phyloP scores from a whole-genome alignment of 2,329 filamentous ascomycete species.

The Talaromyces albobiverticillius region DNA sequence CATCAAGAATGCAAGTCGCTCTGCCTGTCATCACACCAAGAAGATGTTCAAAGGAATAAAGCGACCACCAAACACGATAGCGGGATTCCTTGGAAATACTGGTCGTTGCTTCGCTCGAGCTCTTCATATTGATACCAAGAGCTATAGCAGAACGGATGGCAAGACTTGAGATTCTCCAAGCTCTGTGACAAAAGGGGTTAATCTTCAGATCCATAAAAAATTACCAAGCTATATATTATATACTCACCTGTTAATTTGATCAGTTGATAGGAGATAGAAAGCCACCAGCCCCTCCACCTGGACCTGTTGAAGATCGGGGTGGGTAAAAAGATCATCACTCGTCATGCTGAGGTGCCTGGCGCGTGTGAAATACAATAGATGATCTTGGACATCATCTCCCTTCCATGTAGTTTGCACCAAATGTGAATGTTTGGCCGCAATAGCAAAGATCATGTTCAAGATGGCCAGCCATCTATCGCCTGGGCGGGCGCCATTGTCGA shows the following conservation, averaged over 20 bases:
- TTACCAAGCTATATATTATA: too few relatives aligned
- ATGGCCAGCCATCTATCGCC: constrained; percentile 45
- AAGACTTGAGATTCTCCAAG: constrained; percentile 42
- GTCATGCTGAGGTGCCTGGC: constrained; percentile 44
- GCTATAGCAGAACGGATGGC: constrained; percentile 43
- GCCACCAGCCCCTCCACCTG: constrained; percentile 43
- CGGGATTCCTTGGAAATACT: constrained; percentile 43
- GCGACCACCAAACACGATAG: constrained; percentile 47
- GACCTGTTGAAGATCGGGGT: constrained; percentile 46
- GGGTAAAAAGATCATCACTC: constrained; percentile 40
- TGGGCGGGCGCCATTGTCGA: constrained; percentile 30
- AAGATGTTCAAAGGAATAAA: constrained; percentile 44
- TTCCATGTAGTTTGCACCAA: constrained; percentile 41
- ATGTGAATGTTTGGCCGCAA: constrained; percentile 42
- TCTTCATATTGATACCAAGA: constrained; percentile 45
- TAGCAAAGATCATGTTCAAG: constrained; percentile 47
- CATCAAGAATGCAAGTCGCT: constrained; percentile 40
- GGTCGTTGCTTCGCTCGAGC: constrained; percentile 34
- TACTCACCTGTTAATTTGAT: constrained; percentile 44
- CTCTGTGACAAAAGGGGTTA: constrained; percentile 23
- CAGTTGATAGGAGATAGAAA: constrained; percentile 42
- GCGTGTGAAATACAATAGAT: constrained; percentile 43
- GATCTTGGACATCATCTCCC: constrained; percentile 38
- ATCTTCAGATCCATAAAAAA: background rate
- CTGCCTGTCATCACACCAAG: constrained; percentile 47